phyloP scores from a whole-genome alignment of 2,329 filamentous ascomycete genomes.

The Paecilomyces formosus region DNA sequence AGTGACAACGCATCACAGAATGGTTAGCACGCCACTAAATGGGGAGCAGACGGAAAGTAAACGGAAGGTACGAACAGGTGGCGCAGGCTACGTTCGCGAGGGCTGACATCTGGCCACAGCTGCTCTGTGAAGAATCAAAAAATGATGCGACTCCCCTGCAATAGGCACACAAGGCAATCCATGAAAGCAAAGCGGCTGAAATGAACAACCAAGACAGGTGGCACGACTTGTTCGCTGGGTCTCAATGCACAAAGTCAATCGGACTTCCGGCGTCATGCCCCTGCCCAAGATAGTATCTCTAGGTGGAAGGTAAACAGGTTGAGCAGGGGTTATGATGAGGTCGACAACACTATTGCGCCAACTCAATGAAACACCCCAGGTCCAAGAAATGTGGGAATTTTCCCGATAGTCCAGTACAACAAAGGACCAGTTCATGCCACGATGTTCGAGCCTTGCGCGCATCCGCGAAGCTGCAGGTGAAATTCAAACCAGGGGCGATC shows the following conservation, averaged over 20 bases:
- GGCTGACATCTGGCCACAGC: background rate
- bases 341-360: constrained; percentile 3
- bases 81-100: background rate
- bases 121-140: constrained; percentile 12
- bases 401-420: constrained; percentile 17
- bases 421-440: constrained; percentile 27
- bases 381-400: constrained; percentile 31
- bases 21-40: background rate
- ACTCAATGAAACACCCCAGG: background rate
- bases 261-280: constrained; percentile 10
- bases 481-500: constrained; percentile 22
- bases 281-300: constrained; percentile 8
- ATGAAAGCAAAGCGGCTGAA: constrained; percentile 15
- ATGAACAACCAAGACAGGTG: constrained; percentile 28
- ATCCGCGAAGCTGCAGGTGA: constrained; percentile 28
- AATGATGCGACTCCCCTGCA: constrained; percentile 13
- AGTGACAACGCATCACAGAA: background rate
- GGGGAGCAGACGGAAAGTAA: background rate
- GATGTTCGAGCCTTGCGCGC: constrained; percentile 26
- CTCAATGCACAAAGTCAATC: constrained; percentile 14
- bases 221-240: constrained; percentile 23
- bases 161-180: constrained; percentile 17
- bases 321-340: constrained; percentile 21
- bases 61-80: background rate
- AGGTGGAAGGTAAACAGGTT: constrained; percentile 21